These are phyloP conservation scores for Pseudogymnoascus sp. DNA, from an alignment of 2,329 filamentous ascomycete genomes.

Conservation along the genomic window DNA sequence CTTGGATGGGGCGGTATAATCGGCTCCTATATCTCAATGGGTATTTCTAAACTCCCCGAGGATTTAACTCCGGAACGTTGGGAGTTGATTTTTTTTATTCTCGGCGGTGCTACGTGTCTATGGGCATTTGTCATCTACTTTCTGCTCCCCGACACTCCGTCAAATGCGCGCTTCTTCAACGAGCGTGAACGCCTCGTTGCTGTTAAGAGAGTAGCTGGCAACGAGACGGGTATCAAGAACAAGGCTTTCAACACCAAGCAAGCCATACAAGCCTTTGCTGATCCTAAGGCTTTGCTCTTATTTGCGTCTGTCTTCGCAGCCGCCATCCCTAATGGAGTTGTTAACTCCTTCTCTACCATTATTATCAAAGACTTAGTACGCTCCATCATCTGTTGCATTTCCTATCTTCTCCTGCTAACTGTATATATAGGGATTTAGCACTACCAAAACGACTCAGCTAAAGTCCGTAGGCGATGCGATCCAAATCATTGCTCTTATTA, in stretches of 20 bases:
- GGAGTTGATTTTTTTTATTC: slow-evolving; percentile 30
- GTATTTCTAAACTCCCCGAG: slow-evolving; percentile 25
- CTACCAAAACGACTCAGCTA: slow-evolving; percentile 29
- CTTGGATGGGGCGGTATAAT: slow-evolving; percentile 28
- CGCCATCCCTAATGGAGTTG: slow-evolving; percentile 20
- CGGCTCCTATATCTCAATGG: slow-evolving; percentile 30
- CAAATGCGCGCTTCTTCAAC: slow-evolving; percentile 26
- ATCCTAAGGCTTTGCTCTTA: slow-evolving; percentile 28
- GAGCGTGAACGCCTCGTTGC: slow-evolving; percentile 27
- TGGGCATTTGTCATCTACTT: slow-evolving; percentile 29
- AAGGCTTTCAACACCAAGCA: slow-evolving; percentile 28
- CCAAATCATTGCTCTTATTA: slow-evolving; percentile 31
- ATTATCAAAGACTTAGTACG: slow-evolving; percentile 28
- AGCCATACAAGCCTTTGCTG: slow-evolving; percentile 22
- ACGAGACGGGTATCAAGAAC: slow-evolving; percentile 32
- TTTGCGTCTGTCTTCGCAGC: slow-evolving; percentile 16
- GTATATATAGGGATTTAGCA: slow-evolving; percentile 24
- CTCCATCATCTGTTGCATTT: background rate
- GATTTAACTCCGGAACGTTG: slow-evolving; percentile 25
- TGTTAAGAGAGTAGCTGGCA: slow-evolving; percentile 26
- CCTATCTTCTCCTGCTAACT: background rate
- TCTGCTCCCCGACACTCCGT: slow-evolving; percentile 29
- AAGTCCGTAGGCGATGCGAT: slow-evolving; percentile 33
- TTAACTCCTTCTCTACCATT: slow-evolving; percentile 32
- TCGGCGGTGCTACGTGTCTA: slow-evolving; percentile 28